Base-by-base conservation (phyloP, 306 rosid genomes). In the Quercus glauca region DNA sequence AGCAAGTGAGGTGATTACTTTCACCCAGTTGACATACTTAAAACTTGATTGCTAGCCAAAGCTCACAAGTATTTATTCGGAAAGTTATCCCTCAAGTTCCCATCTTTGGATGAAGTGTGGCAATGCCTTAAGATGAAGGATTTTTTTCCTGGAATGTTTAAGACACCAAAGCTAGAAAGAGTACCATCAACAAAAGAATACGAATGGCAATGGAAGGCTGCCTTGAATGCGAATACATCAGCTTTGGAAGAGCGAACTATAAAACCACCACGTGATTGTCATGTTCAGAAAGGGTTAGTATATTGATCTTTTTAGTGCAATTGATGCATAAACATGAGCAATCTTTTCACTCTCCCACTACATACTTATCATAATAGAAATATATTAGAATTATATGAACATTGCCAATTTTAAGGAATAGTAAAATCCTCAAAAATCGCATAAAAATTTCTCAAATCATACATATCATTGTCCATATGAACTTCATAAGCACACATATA, bases 71-170 rank as follows among this genome's bases (percentile, higher is more conserved):
- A 8, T 41, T 43, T 43, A 10, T 10, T 43, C 3, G 0, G 11
- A 0, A 43, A 43, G 49, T 43, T 41, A 1, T 12, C 3, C 73
- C 73, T 8, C 0, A 3, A 43, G 12, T 69, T 43, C 18, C 79
- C 26, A 57, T 37, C 10, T 15, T 61, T 79, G 57, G 25, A 25
- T 7, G 0, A 29, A 19, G 72, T 82, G 6, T 0, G 9, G 2
- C 6, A 78, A 12, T 78, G 86, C 57, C 82, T 67, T 28, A 29
- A 31, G 37, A 56, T 78, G 73, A 3, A 73, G 14, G 0, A 5
- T 45, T 78, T 82, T 17, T 78, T 73, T 58, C 15, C 0, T 1
- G 79, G 80, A 21, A 2, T 1, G 3, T 33, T 51, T 31, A 6
- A 8, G 8, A 56, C 43, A 0, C 77, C 67, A 17, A 55, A 55